Conservation (phyloP, 352 stramenopile genomes). For the Phytophthora constricta region DNA sequence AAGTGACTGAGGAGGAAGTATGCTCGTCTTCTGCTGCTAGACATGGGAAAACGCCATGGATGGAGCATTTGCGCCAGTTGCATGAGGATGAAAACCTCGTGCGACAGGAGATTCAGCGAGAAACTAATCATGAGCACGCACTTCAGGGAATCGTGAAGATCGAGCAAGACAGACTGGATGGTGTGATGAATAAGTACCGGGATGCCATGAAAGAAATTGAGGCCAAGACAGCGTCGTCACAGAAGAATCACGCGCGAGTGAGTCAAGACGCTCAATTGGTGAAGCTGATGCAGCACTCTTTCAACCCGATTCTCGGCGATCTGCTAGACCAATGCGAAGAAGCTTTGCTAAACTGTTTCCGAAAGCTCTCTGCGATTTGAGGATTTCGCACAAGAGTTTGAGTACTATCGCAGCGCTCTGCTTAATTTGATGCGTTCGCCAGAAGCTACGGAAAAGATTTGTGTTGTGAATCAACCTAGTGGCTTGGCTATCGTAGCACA, state of each 20-base stretch:
- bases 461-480: conserved; percentile 14
- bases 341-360: conserved; percentile 68
- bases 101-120: conserved; percentile 56
- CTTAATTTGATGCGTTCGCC: conserved; percentile 46
- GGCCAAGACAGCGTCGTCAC: conserved; percentile 44
- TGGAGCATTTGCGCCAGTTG: conserved; percentile 57
- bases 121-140: conserved; percentile 62
- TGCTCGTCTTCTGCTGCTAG: conserved; percentile 42
- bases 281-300: conserved; percentile 73
- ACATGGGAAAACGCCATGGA: conserved; percentile 46
- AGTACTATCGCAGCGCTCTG: conserved; percentile 76
- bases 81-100: conserved; percentile 63
- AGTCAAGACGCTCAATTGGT: conserved; percentile 70
- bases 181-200: conserved; percentile 63
- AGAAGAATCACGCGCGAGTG: conserved; percentile 65
- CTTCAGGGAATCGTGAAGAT: conserved; percentile 79
- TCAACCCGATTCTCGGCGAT: conserved; percentile 68
- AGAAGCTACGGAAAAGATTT: conserved; percentile 10
- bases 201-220: conserved; percentile 61
- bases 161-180: conserved; percentile 67
- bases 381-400: conserved; percentile 81
- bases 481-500: conserved; percentile 24
- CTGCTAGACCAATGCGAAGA: conserved; percentile 76
- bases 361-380: conserved; percentile 64
- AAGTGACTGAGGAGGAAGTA: conserved; percentile 71